Percentiles rank a stretch among this genome's conserved stretches.
These are phyloP conservation scores for Phytophthora agathidicida DNA, from an alignment of 352 stramenopile species.

Conservation along the genomic window DNA sequence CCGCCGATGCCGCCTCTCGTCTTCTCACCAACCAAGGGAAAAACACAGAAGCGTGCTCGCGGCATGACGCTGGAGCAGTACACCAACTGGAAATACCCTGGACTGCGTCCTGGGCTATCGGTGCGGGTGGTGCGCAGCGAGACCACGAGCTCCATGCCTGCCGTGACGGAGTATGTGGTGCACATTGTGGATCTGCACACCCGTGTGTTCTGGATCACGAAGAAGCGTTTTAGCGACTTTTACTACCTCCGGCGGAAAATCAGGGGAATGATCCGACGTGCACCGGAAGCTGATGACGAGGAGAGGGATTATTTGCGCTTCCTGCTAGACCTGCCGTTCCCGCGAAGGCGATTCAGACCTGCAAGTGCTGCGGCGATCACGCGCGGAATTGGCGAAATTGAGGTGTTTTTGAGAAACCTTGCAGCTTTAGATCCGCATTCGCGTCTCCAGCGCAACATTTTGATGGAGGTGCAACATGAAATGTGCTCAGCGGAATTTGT, in stretches of 20 bases:
- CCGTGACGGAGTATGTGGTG: conserved; percentile 75
- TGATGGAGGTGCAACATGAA: conserved; percentile 71
- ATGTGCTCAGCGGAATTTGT: conserved; percentile 84
- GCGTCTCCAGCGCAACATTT: conserved; percentile 55
- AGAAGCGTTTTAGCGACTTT: conserved; percentile 82
- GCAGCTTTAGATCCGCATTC: conserved; percentile 68
- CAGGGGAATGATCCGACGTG: conserved; percentile 48
- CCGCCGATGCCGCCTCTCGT: conserved; percentile 61
- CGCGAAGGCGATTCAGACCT: conserved; percentile 59
- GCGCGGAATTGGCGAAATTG: conserved; percentile 64
- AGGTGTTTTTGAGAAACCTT: conserved; percentile 79
- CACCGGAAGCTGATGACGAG: conserved; percentile 32
- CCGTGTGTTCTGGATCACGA: conserved; percentile 84
- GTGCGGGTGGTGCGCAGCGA: conserved; percentile 74
- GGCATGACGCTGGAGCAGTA: conserved; percentile 63
- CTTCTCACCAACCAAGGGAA: conserved; percentile 55
- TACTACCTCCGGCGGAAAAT: conserved; percentile 75
- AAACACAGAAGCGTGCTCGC: conserved; percentile 32
- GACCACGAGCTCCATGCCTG: conserved; percentile 54
- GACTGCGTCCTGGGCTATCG: conserved; percentile 71
- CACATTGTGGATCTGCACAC: conserved; percentile 82
- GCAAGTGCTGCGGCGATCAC: conserved; percentile 48
- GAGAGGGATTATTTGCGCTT: conserved; percentile 76
- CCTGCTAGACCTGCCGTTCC: conserved; percentile 77
- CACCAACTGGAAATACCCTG: conserved; percentile 52